Conservation (phyloP, 345 rosid genomes). For the Erodium maritimum region DNA sequence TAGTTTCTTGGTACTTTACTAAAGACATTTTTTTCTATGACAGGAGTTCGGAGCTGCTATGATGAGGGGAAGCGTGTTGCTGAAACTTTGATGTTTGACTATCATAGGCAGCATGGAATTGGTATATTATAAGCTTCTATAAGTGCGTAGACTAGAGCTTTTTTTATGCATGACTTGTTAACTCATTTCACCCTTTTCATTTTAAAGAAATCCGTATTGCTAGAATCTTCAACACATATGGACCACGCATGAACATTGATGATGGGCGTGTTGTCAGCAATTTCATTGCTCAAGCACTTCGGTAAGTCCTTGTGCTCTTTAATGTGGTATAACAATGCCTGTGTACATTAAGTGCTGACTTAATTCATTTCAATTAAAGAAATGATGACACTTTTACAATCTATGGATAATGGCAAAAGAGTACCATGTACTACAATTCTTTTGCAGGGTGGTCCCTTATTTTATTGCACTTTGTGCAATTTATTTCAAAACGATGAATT, state of each 20-base stretch:
- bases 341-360: neutral
- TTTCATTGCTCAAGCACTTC: conserved; percentile 95
- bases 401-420: no score
- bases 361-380: neutral
- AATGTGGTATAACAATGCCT: neutral
- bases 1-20: neutral
- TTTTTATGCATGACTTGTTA: neutral
- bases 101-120: conserved; percentile 93
- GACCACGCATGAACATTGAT: conserved; percentile 97
- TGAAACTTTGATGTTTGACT: conserved; percentile 94
- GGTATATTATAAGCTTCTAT: conserved; percentile 30
- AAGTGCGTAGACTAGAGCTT: neutral
- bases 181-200: conserved; percentile 6
- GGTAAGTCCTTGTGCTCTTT: conserved; percentile 28
- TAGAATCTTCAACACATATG: conserved; percentile 95
- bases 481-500: no score
- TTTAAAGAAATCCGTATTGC: conserved; percentile 84
- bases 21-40: conserved; percentile 4
- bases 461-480: no score
- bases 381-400: no score
- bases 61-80: conserved; percentile 99
- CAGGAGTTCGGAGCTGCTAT: conserved; percentile 91
- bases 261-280: conserved; percentile 99
- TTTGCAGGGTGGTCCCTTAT: no score
- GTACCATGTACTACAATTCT: no score